Base-by-base conservation (phyloP, 2,329 filamentous ascomycete genomes). In the Fusarium paranaense region DNA sequence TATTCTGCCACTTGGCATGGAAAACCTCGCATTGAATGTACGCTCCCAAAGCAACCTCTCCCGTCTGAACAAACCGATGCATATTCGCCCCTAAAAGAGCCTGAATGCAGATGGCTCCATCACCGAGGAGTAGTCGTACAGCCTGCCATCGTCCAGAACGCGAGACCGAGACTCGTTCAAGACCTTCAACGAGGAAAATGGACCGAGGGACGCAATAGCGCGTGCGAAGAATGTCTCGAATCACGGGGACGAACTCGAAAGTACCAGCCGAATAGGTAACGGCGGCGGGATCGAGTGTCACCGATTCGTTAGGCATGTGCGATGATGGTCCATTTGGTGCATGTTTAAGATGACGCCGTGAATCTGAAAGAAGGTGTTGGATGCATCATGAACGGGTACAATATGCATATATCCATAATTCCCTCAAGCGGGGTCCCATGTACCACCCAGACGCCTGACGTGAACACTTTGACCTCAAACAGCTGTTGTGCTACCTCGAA, bases 41-140 rank as follows among this genome's bases (percentile, higher is more conserved):
- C 47, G 84, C 85, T 1, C 88, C 88, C 13, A 86, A 80, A 5
- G 79, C 80, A 38, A 90, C 74, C n/a, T 85, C 82, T 3, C 83
- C 84, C 1, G 76, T 78, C 45, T 88, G 83, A 10, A 89, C 81
- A n/a, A 87, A 83, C 5, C 83, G 82, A 60, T 90, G 87, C 79
- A 87, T 82, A 56, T 83, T 83, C 1, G 83, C 80, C 8, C 80
- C 78, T 47, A 90, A 77, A 9, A 90, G 78, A 0, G 87, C 87
- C 76, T 90, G 88, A n/a, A 90, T 83, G 71, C 86, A 89, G 5
- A 89, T 78, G 73, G 86, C 82, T 1, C 88, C 87, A 71, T 90
- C 88, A 40, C 88, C 86, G 0, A 90, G 83, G 0, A 90, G 63
- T 13, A 90, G 72, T 3, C 87, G 83, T 1, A 89, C 75, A 2